A percentile compares a stretch with the other conserved stretches of the same genome.
Evolutionary conservation across 1,284 basidiomycete species (phyloP).

Genomic region (Leccinum solheimii): DNA sequence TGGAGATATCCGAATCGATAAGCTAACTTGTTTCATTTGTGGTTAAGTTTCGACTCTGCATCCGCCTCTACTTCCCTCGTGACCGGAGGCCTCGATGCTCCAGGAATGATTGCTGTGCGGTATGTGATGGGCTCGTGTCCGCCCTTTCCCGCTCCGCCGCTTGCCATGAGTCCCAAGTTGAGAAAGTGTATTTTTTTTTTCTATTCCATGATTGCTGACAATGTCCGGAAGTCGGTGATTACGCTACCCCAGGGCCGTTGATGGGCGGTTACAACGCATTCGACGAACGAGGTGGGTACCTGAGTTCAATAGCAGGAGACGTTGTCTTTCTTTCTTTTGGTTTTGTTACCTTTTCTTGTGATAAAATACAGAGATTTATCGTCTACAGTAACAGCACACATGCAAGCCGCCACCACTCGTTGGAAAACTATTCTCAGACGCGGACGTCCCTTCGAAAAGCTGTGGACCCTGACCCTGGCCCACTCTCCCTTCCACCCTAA

Average conservation of each 20-base stretch:
- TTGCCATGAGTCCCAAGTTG: background rate
- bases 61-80: background rate
- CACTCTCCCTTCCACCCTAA: background rate
- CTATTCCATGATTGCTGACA: background rate
- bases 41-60: conserved; percentile 12
- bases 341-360: background rate
- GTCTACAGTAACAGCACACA: conserved; percentile 2
- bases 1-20: conserved; percentile 30
- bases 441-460: conserved; percentile 3
- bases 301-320: background rate
- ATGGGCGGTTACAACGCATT: conserved; percentile 4
- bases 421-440: conserved; percentile 9
- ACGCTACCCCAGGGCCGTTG: conserved; percentile 15
- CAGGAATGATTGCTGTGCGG: background rate
- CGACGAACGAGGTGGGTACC: background rate
- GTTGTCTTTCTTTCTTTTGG: background rate
- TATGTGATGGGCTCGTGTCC: background rate
- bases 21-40: conserved; percentile 14
- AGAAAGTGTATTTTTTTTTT: background rate
- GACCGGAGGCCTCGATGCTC: background rate
- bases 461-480: background rate
- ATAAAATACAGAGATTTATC: background rate
- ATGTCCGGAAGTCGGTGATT: conserved; percentile 21
- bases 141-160: background rate
- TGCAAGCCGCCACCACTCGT: background rate